Conservation (phyloP, 2,329 filamentous ascomycete genomes). For the Arthrobotrys entomopaga region DNA sequence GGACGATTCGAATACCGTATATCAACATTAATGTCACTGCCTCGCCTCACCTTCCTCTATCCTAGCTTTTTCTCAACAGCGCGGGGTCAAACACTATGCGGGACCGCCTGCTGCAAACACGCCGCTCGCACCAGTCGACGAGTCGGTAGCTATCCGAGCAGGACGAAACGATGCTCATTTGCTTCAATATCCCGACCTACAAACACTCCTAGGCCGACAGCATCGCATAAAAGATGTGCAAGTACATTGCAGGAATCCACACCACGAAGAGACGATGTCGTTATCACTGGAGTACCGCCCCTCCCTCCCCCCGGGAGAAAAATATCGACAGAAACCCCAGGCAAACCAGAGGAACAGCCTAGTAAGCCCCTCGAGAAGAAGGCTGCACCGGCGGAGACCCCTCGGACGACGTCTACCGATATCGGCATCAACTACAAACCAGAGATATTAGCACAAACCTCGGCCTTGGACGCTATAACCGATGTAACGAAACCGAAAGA, state of each 20-base stretch:
- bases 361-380: not conserved
- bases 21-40: constrained; percentile 37
- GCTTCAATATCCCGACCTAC: constrained; percentile 35
- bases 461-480: constrained; percentile 41
- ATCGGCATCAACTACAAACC: constrained; percentile 42
- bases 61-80: constrained; percentile 49
- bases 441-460: constrained; percentile 29
- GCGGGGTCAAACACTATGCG: constrained; percentile 39
- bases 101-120: constrained; percentile 46
- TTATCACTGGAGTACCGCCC: constrained; percentile 23
- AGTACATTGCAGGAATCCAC: constrained; percentile 39
- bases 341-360: constrained; percentile 34
- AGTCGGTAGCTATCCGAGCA: constrained; percentile 36
- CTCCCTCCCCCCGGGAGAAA: constrained; percentile 19
- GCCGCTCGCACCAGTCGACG: constrained; percentile 30
- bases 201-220: constrained; percentile 6
- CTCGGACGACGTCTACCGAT: constrained; percentile 19
- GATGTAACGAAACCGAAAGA: constrained; percentile 22
- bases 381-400: constrained; percentile 3
- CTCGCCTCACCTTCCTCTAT: constrained; percentile 51
- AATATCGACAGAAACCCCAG: not conserved
- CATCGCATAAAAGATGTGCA: constrained; percentile 29
- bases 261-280: constrained; percentile 29
- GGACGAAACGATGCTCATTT: constrained; percentile 46
- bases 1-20: not conserved